Base-by-base conservation (phyloP, 345 rosid species). In the Stellera chamaejasme region DNA sequence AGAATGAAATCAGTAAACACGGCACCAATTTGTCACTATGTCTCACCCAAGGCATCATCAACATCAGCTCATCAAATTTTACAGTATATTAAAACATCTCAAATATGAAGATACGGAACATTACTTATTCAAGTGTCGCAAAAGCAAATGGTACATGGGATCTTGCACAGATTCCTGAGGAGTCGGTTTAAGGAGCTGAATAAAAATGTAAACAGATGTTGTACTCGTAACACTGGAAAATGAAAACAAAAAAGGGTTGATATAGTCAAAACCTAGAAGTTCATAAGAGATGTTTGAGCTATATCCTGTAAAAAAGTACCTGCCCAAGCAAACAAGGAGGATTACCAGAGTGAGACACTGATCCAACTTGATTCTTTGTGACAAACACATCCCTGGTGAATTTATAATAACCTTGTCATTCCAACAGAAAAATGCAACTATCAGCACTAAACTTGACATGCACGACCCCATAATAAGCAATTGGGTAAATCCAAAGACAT, bases 161-260 rank as follows among this genome's bases (percentile, higher is more conserved):
- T 19, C 23, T 19, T 19, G 23, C 23, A 19, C 23, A 19, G 82
- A 77, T 61, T 87, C 87, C 70, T 74, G 73, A 74, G 91, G 69
- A 16, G 94, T 75, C 60, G 81, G 55, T 68, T 90, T 87, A 48
- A 79, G 44, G 36, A 87, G 63, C 74, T 87, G 96, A 54, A 87
- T 60, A 62, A 87, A 72, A 62, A 87, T 74, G 74, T 81, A 90
- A 43, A 52, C 71, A 63, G 81, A 72, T 0, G 81, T 76, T n/a
- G n/a, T n/a, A n/a, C n/a, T n/a, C 10, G 85, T 66, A 58, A 81
- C 64, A 65, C 97, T 90, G 81, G 3, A 43, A 27, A 16, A 44
- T 43, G 25, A 44, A 32, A 49, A 53, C n/a, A 10, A 45, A 43
- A 55, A 56, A 48, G 23, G 36, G 16, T 2, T 10, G 10, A 6